Conservation (phyloP, 31 red algal genomes). For the Porphyra umbilicalis region DNA sequence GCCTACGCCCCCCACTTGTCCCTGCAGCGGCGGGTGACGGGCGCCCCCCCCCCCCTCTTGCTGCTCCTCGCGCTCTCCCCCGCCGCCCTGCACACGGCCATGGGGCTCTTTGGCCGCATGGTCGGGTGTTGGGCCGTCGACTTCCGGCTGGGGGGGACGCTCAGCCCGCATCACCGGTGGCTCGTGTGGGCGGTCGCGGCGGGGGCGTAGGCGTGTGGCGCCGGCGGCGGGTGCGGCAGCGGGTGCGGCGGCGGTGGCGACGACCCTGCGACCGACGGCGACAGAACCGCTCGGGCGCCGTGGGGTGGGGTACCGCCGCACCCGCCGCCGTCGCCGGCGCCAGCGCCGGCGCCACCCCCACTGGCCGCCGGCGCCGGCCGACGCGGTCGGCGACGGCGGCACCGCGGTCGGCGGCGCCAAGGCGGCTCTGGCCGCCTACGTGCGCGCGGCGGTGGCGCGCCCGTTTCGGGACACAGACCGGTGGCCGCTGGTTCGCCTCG, state of each 20-base stretch:
- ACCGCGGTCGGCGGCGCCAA: too few relatives aligned
- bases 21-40: constrained; percentile 7
- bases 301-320: too few relatives aligned
- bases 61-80: constrained; percentile 20
- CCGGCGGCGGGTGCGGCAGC: too few relatives aligned
- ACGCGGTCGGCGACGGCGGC: too few relatives aligned
- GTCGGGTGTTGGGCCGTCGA: constrained; percentile 12
- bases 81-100: constrained; percentile 3
- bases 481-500: neutral
- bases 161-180: constrained; percentile 3
- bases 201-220: constrained; percentile 4
- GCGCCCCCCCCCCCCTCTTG: constrained; percentile 12
- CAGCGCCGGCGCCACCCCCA: too few relatives aligned
- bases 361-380: too few relatives aligned
- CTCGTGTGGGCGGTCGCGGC: constrained; percentile 4
- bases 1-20: constrained; percentile 13
- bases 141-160: neutral
- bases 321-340: too few relatives aligned
- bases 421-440: neutral
- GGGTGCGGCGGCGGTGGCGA: too few relatives aligned
- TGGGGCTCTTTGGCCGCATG: constrained; percentile 9
- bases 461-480: neutral
- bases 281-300: too few relatives aligned
- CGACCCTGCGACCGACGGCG: too few relatives aligned
- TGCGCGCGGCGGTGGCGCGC: neutral